These are phyloP conservation scores for Phialophora verrucosa DNA, from an alignment of 2,329 filamentous ascomycete species.

Conservation along the genomic window DNA sequence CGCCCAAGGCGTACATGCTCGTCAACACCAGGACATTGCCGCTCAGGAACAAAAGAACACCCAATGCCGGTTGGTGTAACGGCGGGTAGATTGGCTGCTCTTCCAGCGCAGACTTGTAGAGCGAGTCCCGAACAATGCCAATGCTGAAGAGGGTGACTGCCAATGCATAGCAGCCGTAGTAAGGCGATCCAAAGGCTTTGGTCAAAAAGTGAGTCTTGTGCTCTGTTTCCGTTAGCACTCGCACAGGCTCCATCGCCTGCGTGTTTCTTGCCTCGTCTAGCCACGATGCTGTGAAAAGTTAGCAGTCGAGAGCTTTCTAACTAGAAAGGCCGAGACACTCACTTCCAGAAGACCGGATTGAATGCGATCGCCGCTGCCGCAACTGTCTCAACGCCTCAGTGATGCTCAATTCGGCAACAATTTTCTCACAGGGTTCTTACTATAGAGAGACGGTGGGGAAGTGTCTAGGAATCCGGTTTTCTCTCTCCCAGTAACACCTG, in stretches of 20 bases:
- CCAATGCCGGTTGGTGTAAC: slow-evolving; percentile 69
- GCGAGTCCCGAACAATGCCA: slow-evolving; percentile 83
- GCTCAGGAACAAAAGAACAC: slow-evolving; percentile 71
- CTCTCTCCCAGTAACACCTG: slow-evolving; percentile 35
- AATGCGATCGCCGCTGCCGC: slow-evolving; percentile 83
- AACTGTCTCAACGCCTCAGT: slow-evolving; percentile 59
- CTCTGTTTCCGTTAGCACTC: slow-evolving; percentile 56
- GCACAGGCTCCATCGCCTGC: slow-evolving; percentile 30
- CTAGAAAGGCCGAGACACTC: slow-evolving; percentile 52
- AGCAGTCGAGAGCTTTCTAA: slow-evolving; percentile 14
- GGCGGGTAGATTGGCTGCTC: slow-evolving; percentile 76
- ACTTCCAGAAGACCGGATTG: slow-evolving; percentile 99
- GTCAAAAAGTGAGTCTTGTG: slow-evolving; percentile 91
- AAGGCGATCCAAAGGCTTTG: slow-evolving; percentile 79
- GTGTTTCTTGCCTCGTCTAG: slow-evolving; percentile 70
- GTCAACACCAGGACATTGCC: slow-evolving; percentile 87
- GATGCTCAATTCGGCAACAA: not conserved
- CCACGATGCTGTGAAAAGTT: slow-evolving; percentile 68
- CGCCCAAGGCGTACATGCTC: slow-evolving; percentile 88
- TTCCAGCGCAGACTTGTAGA: slow-evolving; percentile 84
- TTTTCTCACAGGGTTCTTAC: slow-evolving; percentile 32
- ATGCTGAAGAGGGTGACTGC: slow-evolving; percentile 89
- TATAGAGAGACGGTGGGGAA: slow-evolving; percentile 27
- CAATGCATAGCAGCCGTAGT: slow-evolving; percentile 85
- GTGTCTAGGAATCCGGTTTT: slow-evolving; percentile 38